Conservation (phyloP, 1,139 yeast genomes). For the Geotrichum aggregatum region DNA sequence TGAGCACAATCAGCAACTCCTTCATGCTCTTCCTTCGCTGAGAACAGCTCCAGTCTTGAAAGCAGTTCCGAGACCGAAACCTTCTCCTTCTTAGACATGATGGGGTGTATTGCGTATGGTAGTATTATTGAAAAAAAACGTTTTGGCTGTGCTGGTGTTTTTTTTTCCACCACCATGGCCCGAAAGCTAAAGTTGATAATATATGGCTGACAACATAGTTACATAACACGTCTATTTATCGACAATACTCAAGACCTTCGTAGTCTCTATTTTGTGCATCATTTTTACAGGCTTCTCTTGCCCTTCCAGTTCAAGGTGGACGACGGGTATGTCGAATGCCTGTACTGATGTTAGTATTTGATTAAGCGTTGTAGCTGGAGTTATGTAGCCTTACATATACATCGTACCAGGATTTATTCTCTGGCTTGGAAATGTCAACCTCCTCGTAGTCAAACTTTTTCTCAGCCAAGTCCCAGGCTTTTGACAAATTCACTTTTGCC, state of each 20-base stretch:
- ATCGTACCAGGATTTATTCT: constrained; percentile 72
- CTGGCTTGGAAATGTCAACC: constrained; percentile 66
- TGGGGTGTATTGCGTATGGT: background rate
- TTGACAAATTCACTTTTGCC: constrained; percentile 54
- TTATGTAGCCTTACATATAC: constrained; percentile 53
- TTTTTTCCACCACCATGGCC: background rate
- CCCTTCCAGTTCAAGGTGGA: constrained; percentile 58
- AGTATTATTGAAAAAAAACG: constrained; percentile 7
- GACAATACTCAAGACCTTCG: constrained; percentile 43
- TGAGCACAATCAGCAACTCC: constrained; percentile 47
- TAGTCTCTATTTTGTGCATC: constrained; percentile 69
- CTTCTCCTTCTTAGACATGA: constrained; percentile 25
- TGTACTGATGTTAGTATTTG: no score
- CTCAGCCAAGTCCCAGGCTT: constrained; percentile 40
- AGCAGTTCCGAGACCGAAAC: constrained; percentile 41
- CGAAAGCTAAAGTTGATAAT: background rate
- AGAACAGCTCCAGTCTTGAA: constrained; percentile 46
- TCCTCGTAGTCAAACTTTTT: constrained; percentile 41
- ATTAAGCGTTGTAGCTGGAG: no score
- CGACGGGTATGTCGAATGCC: constrained; percentile 86
- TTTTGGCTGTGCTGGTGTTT: constrained; percentile 6
- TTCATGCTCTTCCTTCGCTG: constrained; percentile 47
- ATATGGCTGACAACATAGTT: background rate
- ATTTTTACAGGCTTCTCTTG: constrained; percentile 48
- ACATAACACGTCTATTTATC: constrained; percentile 19